Evolutionary conservation across 257 asterid genomes (phyloP), one percentile per base, ranked within the genome.

Genomic region (Fraxinus anomala): DNA sequence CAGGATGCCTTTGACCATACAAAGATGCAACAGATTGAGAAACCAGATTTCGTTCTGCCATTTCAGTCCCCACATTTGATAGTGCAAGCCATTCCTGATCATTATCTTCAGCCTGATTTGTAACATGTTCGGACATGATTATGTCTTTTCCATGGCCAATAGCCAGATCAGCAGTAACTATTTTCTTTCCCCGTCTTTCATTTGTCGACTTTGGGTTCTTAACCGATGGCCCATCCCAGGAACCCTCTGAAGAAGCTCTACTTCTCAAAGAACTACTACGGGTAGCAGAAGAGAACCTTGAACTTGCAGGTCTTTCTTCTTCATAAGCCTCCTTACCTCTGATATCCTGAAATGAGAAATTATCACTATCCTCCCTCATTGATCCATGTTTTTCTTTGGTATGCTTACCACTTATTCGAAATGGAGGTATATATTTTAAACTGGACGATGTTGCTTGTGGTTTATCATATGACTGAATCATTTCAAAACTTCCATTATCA

Each of bases 361-460:
- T 80, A 74, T 87, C 97, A 42, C 69, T 81, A 87, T 81, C 92
- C 84, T 89, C 89, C 83, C 80, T 80, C 73, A 67, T 47, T n/a
- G 87, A 72, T 36, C 92, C 96, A 65, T 75, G 89, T 74, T 87
- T 91, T 77, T 82, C 97, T 88, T 85, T 88, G 24, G 68, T 28
- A 68, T 90, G 84, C 85, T 86, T 93, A 40, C 84, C 84, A 77
- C 85, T 82, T 40, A 71, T 73, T 86, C 96, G 90, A 73, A 88
- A 78, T 23, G 91, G 92, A 77, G 97, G 90, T n/a, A 87, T 81
- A 82, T 89, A 89, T 84, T 93, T 91, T 72, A 83, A 84, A 85
- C 89, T 89, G 47, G 91, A 67, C 12, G 80, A 77, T 16, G 76
- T 73, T 47, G 89, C 82, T 59, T 85, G 83, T 72, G 84, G 88